A percentile compares a stretch with the other conserved stretches of the same genome.
Conservation (phyloP, 495 filamentous ascomycete species). For the Aspergillus incahuasiensis region DNA sequence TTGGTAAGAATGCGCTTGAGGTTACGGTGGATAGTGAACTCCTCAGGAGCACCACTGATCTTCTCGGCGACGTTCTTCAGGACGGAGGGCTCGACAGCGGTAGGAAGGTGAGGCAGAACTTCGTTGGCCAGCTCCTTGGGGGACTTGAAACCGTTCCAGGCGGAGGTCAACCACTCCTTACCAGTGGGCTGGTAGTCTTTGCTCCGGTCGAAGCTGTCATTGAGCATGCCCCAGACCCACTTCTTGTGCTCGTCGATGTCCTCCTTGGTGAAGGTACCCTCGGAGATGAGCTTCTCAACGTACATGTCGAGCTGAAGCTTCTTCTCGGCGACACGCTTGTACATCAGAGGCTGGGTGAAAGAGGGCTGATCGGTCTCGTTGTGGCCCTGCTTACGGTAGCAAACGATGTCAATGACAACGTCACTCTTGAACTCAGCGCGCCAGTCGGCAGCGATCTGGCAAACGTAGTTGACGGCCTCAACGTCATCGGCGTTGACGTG, state of each 20-base stretch:
- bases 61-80: slow-evolving; percentile 74
- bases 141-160: slow-evolving; percentile 99
- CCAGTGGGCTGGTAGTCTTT: slow-evolving; percentile 95
- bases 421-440: slow-evolving; percentile 96
- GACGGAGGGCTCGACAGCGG: slow-evolving; percentile 64
- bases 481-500: slow-evolving; percentile 99
- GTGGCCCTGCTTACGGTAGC: slow-evolving; percentile 98
- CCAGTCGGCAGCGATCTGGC: slow-evolving; percentile 94
- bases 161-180: slow-evolving; percentile 97
- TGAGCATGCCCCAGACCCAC: slow-evolving; percentile 99
- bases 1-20: slow-evolving; percentile 90
- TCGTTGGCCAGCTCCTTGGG: slow-evolving; percentile 96
- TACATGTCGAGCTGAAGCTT: slow-evolving; percentile 80
- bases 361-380: slow-evolving; percentile 99
- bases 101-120: slow-evolving; percentile 87
- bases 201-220: slow-evolving; percentile 92
- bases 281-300: slow-evolving; percentile 77
- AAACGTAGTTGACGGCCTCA: slow-evolving; percentile 96
- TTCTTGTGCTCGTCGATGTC: slow-evolving; percentile 99
- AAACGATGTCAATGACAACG: slow-evolving; percentile 95
- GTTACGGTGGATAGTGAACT: slow-evolving; percentile 86
- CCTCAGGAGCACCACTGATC: slow-evolving; percentile 72
- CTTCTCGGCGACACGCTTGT: slow-evolving; percentile 87
- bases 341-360: slow-evolving; percentile 99
- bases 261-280: slow-evolving; percentile 92